A percentile compares a stretch with the other conserved stretches of the same genome.
phyloP scores from a whole-genome alignment of 1,139 yeast species.

The Pneumocystis murina region DNA sequence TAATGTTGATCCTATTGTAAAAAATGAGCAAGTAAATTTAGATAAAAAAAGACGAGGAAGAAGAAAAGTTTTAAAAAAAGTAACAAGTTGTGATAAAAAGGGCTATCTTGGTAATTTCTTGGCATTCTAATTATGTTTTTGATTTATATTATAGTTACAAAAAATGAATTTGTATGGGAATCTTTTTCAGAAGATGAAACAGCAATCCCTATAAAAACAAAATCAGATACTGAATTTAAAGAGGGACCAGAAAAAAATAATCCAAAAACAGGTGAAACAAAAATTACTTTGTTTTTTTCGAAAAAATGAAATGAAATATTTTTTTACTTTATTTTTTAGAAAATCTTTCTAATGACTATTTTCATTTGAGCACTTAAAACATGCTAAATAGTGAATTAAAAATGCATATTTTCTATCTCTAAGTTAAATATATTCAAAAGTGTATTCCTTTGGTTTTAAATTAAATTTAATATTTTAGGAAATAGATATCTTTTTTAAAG shows the following conservation, averaged over 20 bases:
- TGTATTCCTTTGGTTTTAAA: not conserved
- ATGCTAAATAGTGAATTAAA: not conserved
- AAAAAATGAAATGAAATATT: not conserved
- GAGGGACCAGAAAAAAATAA: not conserved
- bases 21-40: not conserved
- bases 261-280: not conserved
- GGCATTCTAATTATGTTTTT: not conserved
- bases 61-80: constrained; percentile 12
- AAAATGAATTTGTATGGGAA: constrained; percentile 10
- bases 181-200: constrained; percentile 10
- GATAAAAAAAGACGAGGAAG: constrained; percentile 7
- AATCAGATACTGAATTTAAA: not conserved
- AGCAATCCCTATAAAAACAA: not conserved
- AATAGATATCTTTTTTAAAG: not conserved
- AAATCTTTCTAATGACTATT: not conserved
- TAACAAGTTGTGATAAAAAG: constrained; percentile 12
- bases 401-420: too few relatives aligned
- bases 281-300: not conserved
- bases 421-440: too few relatives aligned
- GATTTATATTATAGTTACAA: constrained; percentile 4
- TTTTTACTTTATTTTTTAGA: not conserved
- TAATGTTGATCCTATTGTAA: not conserved
- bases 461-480: not conserved
- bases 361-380: not conserved
- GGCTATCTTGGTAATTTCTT: constrained; percentile 7